These are phyloP conservation scores for Pogostemon cablin DNA, from an alignment of 257 asterid species.

Conservation along the genomic window DNA sequence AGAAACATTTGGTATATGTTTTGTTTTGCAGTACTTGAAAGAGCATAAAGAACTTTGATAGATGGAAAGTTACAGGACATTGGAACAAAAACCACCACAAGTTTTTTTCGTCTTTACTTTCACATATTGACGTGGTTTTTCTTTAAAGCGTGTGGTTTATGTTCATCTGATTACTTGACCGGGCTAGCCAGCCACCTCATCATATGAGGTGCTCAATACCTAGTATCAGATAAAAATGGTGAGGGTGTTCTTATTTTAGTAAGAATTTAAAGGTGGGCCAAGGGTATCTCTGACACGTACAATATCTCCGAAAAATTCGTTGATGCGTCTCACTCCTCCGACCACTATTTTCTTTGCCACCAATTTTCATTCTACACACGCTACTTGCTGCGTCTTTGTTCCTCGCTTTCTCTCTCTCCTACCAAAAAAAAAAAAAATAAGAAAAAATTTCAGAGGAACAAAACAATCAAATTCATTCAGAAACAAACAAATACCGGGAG, in stretches of 20 bases:
- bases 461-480: constrained; percentile 10
- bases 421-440: constrained; percentile 34
- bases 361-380: constrained; percentile 23
- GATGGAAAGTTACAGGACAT: too few species aligned
- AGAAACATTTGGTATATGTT: too few species aligned
- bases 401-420: constrained; percentile 24
- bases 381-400: constrained; percentile 14
- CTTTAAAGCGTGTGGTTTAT: too few species aligned
- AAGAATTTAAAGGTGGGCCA: constrained; percentile 22
- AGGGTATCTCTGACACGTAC: constrained; percentile 1
- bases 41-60: too few species aligned
- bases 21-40: too few species aligned
- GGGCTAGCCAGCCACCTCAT: too few species aligned
- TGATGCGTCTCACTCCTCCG: constrained; percentile 8
- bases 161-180: too few species aligned
- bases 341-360: constrained; percentile 34
- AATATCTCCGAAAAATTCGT: constrained; percentile 21
- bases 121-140: too few species aligned
- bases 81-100: too few species aligned
- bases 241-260: constrained; percentile 18
- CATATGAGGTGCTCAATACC: too few species aligned
- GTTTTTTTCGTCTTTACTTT: too few species aligned
- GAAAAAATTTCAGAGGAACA: constrained; percentile 29
- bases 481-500: constrained; percentile 15
- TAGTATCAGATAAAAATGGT: background rate